Percentiles rank a stretch among this genome's conserved stretches.
Conservation (phyloP, 176 grass and related monocot genomes). For the Poa pratensis region DNA sequence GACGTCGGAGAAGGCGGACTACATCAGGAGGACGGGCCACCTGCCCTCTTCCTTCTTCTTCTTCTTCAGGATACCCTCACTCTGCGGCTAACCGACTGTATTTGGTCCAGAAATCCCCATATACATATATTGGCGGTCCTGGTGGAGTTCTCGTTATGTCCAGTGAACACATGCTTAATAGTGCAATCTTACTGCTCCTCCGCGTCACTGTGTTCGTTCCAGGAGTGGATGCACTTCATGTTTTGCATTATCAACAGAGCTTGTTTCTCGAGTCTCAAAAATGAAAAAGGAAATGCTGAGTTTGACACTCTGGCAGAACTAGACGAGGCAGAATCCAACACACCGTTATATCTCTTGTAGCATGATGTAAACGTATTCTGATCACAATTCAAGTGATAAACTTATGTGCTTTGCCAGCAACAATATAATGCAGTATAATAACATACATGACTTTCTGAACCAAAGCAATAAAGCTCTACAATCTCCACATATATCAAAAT, state of each 20-base stretch:
- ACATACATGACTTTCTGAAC: no score
- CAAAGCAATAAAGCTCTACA: no score
- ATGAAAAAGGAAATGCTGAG: no score
- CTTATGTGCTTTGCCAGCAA: no score
- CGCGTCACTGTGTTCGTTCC: not conserved
- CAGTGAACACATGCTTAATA: not conserved
- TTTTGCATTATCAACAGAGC: not conserved
- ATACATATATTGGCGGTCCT: not conserved
- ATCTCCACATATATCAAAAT: no score
- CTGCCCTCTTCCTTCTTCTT: constrained; percentile 82
- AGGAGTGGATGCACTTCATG: not conserved
- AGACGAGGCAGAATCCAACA: no score
- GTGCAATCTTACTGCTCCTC: not conserved
- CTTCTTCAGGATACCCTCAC: constrained; percentile 80
- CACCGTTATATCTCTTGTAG: no score
- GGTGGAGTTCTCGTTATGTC: not conserved
- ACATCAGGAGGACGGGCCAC: constrained; percentile 85
- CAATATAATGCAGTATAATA: no score
- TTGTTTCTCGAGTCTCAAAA: not conserved
- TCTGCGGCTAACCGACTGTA: constrained; percentile 48
- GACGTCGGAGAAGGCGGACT: constrained; percentile 77
- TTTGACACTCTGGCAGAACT: no score
- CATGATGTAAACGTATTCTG: no score
- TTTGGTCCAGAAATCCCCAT: not conserved
- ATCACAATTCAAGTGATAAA: no score